These are phyloP conservation scores for Tetrahymena thermophila DNA, from an alignment of 73 alveolate species.

Conservation along the genomic window DNA sequence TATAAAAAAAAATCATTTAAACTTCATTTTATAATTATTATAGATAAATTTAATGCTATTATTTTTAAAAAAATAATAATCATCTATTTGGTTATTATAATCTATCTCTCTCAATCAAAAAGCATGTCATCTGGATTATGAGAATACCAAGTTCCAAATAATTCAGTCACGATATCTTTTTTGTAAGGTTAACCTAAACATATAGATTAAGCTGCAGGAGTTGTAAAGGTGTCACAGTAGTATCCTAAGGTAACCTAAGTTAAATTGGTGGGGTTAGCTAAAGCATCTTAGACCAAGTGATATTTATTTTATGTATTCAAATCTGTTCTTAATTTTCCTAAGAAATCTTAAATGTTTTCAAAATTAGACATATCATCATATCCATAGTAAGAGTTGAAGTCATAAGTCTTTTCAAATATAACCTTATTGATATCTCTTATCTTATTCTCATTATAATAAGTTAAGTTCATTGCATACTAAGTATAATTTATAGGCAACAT, in stretches of 20 bases:
- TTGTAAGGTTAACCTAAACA: neutral
- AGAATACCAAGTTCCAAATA: neutral
- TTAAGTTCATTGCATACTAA: constrained; percentile 14
- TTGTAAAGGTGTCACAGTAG: neutral
- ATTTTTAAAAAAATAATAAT: neutral
- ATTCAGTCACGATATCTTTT: neutral
- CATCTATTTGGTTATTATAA: neutral
- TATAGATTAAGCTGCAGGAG: neutral
- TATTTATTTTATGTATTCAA: neutral
- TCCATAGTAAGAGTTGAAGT: neutral
- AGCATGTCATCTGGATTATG: neutral
- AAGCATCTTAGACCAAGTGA: neutral
- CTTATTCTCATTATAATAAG: constrained; percentile 10
- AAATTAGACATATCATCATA: neutral
- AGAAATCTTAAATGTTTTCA: neutral
- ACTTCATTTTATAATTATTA: neutral
- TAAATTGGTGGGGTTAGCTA: neutral
- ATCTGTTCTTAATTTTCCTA: neutral
- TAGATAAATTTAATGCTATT: neutral
- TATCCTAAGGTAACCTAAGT: neutral
- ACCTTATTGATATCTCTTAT: neutral
- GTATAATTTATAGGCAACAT: constrained; percentile 16
- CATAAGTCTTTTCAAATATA: neutral
- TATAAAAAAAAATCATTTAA: too few species aligned
- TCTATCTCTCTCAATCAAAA: neutral